Percentiles rank a stretch among this genome's conserved stretches.
Conservation (phyloP, 768 basidiomycete genomes). For the Panus rudis region DNA sequence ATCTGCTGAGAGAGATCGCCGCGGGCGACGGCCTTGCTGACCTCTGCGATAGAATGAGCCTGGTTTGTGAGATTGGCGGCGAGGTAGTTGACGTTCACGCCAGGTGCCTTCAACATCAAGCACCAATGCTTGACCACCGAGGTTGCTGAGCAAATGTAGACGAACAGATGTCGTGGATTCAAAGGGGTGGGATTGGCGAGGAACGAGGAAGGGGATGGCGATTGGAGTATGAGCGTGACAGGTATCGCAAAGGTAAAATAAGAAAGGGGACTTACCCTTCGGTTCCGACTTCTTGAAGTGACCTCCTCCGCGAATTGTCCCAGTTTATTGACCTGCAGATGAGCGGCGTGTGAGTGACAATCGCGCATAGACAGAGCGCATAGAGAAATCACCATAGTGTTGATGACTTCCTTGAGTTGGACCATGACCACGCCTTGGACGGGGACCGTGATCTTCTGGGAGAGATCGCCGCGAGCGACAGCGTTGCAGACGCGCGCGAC, state of each 20-base stretch:
- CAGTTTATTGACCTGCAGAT: slow-evolving; percentile 64
- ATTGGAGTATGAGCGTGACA: slow-evolving; percentile 20
- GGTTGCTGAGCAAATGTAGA: slow-evolving; percentile 30
- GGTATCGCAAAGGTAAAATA: slow-evolving; percentile 44
- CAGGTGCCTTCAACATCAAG: slow-evolving; percentile 88
- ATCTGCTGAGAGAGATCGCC: neutral
- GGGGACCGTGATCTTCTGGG: slow-evolving; percentile 88
- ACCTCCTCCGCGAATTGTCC: slow-evolving; percentile 90
- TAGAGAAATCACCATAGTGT: slow-evolving; percentile 42
- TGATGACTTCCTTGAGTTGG: slow-evolving; percentile 64
- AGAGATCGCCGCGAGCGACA: slow-evolving; percentile 84
- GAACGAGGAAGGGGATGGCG: too few relatives aligned
- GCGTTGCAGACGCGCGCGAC: neutral
- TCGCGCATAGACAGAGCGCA: slow-evolving; percentile 69
- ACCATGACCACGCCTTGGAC: slow-evolving; percentile 86
- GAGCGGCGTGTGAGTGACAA: slow-evolving; percentile 77
- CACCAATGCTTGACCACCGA: slow-evolving; percentile 84
- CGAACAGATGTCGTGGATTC: neutral
- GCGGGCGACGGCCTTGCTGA: slow-evolving; percentile 42
- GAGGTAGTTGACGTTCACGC: slow-evolving; percentile 63
- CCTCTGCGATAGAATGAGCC: slow-evolving; percentile 58
- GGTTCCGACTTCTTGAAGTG: slow-evolving; percentile 82
- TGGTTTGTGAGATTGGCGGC: slow-evolving; percentile 79
- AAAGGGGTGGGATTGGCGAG: too few relatives aligned
- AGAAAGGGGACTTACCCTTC: slow-evolving; percentile 85